Conservation (phyloP, 441 rosid genomes). For the Capsella rubella region DNA sequence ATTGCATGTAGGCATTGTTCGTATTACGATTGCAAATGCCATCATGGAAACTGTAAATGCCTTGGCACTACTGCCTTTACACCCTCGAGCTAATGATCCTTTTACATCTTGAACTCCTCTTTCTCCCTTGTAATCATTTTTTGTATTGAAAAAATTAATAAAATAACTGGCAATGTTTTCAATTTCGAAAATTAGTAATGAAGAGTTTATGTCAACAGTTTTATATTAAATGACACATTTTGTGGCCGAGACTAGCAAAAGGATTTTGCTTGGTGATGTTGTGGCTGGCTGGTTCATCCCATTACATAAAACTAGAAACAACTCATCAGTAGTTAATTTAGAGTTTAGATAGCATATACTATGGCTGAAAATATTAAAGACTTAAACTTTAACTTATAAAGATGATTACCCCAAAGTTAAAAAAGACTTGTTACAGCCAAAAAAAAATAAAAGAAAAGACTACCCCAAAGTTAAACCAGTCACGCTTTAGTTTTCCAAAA, state of each 20-base stretch:
- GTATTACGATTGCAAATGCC: neutral
- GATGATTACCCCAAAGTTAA: too few species aligned
- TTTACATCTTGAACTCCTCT: neutral
- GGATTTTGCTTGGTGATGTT: neutral
- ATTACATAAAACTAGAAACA: neutral
- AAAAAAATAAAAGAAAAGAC: too few species aligned
- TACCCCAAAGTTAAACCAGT: too few species aligned
- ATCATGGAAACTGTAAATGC: neutral
- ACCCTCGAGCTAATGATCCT: neutral
- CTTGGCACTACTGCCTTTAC: neutral
- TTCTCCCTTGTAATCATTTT: neutral
- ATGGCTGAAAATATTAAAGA: too few species aligned
- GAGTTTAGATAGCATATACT: neutral
- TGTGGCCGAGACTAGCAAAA: neutral
- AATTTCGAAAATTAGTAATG: neutral
- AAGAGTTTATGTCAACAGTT: neutral
- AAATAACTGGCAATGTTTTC: neutral
- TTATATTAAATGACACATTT: neutral
- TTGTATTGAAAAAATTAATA: neutral
- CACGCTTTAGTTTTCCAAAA: too few species aligned
- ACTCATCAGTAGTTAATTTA: neutral
- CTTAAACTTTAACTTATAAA: too few species aligned
- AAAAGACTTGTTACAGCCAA: too few species aligned
- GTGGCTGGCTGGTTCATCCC: neutral
- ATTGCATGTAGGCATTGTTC: neutral